phyloP scores from a whole-genome alignment of 257 asterid species.

The Fraxinus quadrangulata region DNA sequence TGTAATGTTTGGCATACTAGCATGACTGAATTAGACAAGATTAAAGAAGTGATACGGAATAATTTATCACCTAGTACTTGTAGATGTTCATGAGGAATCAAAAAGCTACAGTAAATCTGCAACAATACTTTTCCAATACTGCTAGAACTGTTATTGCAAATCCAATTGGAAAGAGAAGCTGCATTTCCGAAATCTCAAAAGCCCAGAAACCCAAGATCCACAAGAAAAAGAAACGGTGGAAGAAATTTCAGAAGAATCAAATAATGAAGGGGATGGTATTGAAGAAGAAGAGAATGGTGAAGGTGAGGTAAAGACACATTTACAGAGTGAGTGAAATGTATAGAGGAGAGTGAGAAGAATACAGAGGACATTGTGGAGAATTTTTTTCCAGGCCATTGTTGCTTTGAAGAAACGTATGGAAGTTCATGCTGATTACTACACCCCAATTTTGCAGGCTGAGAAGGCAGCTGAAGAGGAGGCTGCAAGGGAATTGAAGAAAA shows the following conservation, averaged over 20 bases:
- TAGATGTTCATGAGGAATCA: not conserved
- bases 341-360: constrained; percentile 63
- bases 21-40: not conserved
- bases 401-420: constrained; percentile 77
- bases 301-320: constrained; percentile 72
- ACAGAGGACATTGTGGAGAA: constrained; percentile 61
- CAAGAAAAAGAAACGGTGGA: not conserved
- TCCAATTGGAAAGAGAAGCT: not conserved
- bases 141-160: not conserved
- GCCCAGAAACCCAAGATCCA: not conserved
- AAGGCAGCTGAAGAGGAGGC: constrained; percentile 63
- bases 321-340: constrained; percentile 71
- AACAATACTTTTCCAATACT: not conserved
- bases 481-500: constrained; percentile 45
- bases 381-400: constrained; percentile 51
- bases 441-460: constrained; percentile 68
- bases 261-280: not conserved
- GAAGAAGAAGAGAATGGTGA: constrained; percentile 46
- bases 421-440: constrained; percentile 68
- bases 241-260: not conserved
- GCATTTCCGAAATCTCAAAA: not conserved
- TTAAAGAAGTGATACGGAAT: no score
- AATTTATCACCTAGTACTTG: not conserved
- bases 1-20: not conserved
- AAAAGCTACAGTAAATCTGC: not conserved